A percentile compares a stretch with the other conserved stretches of the same genome.
Evolutionary conservation across 2,329 filamentous ascomycete genomes (phyloP).

Genomic region (Sphaerulina musiva): DNA sequence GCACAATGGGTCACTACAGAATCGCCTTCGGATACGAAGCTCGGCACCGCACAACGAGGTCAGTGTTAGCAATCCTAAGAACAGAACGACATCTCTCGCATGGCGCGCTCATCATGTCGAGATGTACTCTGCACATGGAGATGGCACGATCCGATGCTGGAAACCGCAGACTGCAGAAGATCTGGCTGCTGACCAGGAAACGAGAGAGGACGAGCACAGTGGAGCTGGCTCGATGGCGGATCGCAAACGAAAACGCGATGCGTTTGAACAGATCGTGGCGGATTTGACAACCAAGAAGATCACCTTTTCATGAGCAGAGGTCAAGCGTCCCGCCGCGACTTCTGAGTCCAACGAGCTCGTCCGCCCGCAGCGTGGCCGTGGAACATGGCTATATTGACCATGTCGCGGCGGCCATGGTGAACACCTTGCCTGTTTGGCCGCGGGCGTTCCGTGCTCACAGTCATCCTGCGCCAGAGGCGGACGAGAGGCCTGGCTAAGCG

Average conservation of each 20-base stretch:
- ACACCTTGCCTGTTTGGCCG: too few relatives aligned
- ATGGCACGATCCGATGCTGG: constrained; percentile 80
- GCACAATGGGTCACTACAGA: constrained; percentile 66
- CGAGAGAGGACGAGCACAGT: constrained; percentile 39
- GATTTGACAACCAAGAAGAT: constrained; percentile 68
- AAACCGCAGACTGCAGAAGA: constrained; percentile 52
- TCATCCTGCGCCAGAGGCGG: too few relatives aligned
- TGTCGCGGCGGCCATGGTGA: too few relatives aligned
- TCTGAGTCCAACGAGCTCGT: too few relatives aligned
- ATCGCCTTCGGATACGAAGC: constrained; percentile 60
- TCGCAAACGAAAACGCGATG: constrained; percentile 66
- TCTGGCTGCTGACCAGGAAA: constrained; percentile 38
- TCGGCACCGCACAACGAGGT: constrained; percentile 12
- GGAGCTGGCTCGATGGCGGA: constrained; percentile 37
- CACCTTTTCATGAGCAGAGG: constrained; percentile 39
- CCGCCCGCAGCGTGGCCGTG: too few relatives aligned
- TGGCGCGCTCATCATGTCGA: constrained; percentile 67
- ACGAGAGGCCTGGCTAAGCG: too few relatives aligned
- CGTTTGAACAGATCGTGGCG: constrained; percentile 71
- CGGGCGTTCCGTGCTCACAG: too few relatives aligned
- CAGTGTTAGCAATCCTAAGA: constrained; percentile 29
- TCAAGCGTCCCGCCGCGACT: too few relatives aligned
- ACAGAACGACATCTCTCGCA: constrained; percentile 65
- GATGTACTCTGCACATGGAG: constrained; percentile 75
- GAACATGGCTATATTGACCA: too few relatives aligned